These are phyloP conservation scores for Vitis hybrid DNA, from an alignment of 177 flowering plant species.

Conservation along the genomic window DNA sequence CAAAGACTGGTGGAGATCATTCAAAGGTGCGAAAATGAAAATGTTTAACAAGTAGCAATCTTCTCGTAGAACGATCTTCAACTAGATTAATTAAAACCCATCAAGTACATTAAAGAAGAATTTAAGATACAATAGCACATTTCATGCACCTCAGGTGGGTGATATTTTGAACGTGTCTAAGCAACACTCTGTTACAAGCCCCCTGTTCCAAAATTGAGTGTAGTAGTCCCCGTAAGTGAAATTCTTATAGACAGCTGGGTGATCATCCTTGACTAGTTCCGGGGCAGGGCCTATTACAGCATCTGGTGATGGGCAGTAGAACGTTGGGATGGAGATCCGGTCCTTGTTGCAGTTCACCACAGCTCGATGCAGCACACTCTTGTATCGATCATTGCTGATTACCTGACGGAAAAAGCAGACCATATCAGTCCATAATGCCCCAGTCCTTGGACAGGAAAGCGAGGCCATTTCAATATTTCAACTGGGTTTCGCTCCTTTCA, in stretches of 20 bases:
- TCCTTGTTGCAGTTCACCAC: conserved; percentile 48
- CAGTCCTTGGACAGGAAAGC: no score
- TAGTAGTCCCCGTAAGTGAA: conserved; percentile 40
- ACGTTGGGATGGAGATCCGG: conserved; percentile 56
- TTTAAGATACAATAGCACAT: no score
- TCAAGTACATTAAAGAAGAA: no score
- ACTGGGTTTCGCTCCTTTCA: no score
- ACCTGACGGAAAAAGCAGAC: conserved; percentile 25
- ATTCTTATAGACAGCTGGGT: conserved; percentile 31
- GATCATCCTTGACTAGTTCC: conserved; percentile 23
- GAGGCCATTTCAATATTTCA: no score
- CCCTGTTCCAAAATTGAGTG: conserved; percentile 45
- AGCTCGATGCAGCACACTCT: conserved; percentile 58
- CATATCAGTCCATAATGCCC: no score
- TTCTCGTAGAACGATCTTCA: no score
- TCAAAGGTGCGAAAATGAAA: no score
- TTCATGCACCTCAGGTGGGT: no score
- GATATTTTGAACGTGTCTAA: conserved; percentile 25
- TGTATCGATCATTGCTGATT: conserved; percentile 53
- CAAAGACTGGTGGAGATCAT: no score
- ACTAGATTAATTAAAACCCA: no score
- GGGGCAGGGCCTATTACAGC: conserved; percentile 43
- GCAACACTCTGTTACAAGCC: conserved; percentile 24
- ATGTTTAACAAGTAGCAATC: no score
- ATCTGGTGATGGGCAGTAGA: conserved; percentile 58